Evolutionary conservation across 2,329 filamentous ascomycete genomes (phyloP).

Genomic region (Fusarium sp.): DNA sequence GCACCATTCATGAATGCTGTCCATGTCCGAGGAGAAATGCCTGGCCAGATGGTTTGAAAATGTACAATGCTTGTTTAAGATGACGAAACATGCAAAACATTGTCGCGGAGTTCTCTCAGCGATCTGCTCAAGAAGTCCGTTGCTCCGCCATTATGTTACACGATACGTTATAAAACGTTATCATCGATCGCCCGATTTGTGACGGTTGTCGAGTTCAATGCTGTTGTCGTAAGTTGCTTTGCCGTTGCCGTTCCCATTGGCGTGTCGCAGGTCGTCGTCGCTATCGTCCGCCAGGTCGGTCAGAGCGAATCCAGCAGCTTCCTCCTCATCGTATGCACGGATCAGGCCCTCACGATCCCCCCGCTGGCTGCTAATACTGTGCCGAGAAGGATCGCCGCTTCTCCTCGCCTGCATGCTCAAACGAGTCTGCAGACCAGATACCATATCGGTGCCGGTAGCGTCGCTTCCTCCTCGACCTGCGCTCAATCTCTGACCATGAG

Average conservation of each 20-base stretch:
- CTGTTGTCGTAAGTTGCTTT: conserved; percentile 56
- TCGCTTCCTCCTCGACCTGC: conserved; percentile 74
- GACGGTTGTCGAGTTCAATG: conserved; percentile 65
- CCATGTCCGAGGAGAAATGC: conserved; percentile 36
- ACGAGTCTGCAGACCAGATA: conserved; percentile 89
- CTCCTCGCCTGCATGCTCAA: conserved; percentile 92
- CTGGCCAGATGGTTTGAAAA: conserved; percentile 44
- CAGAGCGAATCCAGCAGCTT: conserved; percentile 77
- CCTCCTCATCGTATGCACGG: conserved; percentile 88
- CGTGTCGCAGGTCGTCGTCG: conserved; percentile 67
- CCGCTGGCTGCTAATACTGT: conserved; percentile 72
- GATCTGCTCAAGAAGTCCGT: conserved; percentile 3
- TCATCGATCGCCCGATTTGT: conserved; percentile 57
- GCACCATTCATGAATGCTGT: conserved; percentile 41
- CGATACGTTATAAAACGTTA: background rate
- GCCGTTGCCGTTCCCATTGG: conserved; percentile 57
- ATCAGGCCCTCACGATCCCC: conserved; percentile 86
- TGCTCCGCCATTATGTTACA: conserved; percentile 40
- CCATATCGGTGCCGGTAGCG: conserved; percentile 88
- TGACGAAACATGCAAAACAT: conserved; percentile 39
- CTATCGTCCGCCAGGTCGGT: conserved; percentile 83
- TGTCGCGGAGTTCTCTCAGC: conserved; percentile 12
- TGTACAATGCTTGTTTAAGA: conserved; percentile 45
- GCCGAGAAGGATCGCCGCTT: conserved; percentile 73
- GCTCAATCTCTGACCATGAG: conserved; percentile 78